Conservation (phyloP, 805 yeast genomes). For the Zygoascus tannicola region DNA sequence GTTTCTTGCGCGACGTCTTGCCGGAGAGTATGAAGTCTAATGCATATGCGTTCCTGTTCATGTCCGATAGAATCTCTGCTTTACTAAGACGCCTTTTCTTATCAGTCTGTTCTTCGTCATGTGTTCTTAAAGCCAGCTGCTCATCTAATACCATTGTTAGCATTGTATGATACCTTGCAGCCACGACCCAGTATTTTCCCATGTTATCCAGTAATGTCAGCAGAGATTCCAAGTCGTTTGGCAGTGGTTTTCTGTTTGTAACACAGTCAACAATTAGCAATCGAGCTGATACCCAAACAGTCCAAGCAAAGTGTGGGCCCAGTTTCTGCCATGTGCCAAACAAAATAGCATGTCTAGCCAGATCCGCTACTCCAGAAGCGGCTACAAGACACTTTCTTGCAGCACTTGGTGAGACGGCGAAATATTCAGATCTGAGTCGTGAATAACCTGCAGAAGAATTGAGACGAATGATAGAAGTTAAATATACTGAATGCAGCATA, state of each 20-base stretch:
- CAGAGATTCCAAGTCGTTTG: constrained; percentile 18
- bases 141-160: constrained; percentile 20
- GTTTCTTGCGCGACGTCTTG: neutral
- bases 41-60: constrained; percentile 23
- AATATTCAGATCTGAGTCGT: constrained; percentile 16
- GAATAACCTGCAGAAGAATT: constrained; percentile 23
- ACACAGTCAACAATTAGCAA: constrained; percentile 21
- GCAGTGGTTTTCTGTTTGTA: constrained; percentile 12
- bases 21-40: constrained; percentile 18
- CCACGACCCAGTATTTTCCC: constrained; percentile 20
- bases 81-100: constrained; percentile 3
- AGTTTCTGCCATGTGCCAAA: constrained; percentile 12
- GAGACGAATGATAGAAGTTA: constrained; percentile 19
- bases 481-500: constrained; percentile 17
- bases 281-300: constrained; percentile 22
- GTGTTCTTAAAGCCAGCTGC: constrained; percentile 15
- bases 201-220: constrained; percentile 13
- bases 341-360: constrained; percentile 13
- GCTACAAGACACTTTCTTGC: constrained; percentile 17
- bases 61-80: constrained; percentile 20
- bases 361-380: constrained; percentile 13
- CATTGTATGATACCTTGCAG: constrained; percentile 18
- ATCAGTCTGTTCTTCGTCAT: neutral
- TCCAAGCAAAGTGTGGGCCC: constrained; percentile 24
- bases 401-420: constrained; percentile 18